phyloP scores from a whole-genome alignment of 306 rosid genomes.

The Ormosia semicastrata region DNA sequence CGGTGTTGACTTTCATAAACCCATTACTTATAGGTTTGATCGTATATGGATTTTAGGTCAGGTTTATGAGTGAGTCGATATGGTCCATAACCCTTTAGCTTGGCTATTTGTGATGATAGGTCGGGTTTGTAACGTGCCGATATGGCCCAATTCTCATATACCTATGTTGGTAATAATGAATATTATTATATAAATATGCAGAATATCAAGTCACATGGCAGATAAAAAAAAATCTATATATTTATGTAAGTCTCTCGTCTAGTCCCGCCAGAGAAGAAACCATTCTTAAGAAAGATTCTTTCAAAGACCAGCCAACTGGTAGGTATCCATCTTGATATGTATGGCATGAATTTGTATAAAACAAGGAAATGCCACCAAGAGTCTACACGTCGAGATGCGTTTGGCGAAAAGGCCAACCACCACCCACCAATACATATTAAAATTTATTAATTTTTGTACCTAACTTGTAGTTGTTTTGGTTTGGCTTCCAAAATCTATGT shows the following conservation, averaged over 20 bases:
- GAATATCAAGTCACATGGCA: conserved; percentile 52
- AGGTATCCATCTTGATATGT: conserved; percentile 36
- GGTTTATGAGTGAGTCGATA: too few relatives aligned
- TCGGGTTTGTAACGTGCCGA: too few relatives aligned
- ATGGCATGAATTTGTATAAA: conserved; percentile 29
- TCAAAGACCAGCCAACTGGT: conserved; percentile 37
- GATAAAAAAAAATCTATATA: background rate
- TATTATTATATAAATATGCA: conserved; percentile 8
- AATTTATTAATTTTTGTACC: conserved; percentile 4
- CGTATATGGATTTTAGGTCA: too few relatives aligned
- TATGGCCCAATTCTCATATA: background rate
- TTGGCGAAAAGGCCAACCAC: conserved; percentile 43
- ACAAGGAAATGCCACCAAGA: conserved; percentile 30
- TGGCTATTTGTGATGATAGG: too few relatives aligned
- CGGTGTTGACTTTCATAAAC: too few relatives aligned
- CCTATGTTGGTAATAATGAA: conserved; percentile 18
- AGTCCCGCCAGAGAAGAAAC: conserved; percentile 35
- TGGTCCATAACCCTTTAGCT: too few relatives aligned
- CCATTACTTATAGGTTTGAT: too few relatives aligned
- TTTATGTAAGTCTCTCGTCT: conserved; percentile 20
- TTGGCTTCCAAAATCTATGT: conserved; percentile 28
- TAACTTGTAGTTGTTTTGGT: conserved; percentile 3
- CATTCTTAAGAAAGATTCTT: conserved; percentile 49
- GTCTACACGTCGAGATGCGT: conserved; percentile 27
- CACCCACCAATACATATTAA: conserved; percentile 15